Base-by-base conservation (phyloP, 78 protist species). In the Dictyostelium purpureum region DNA sequence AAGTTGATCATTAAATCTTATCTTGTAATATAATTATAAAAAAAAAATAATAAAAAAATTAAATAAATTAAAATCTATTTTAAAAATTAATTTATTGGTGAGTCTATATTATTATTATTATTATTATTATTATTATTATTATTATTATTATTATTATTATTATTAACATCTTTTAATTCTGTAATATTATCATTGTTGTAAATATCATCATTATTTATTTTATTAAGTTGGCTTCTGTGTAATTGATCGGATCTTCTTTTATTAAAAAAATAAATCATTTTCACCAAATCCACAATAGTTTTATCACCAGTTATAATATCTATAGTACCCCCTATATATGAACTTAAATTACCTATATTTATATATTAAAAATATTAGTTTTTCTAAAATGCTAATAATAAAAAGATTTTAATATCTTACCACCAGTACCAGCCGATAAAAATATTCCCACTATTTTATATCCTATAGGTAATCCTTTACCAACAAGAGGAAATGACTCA, bases 301-400 rank as follows among this genome's bases (percentile, higher is more conserved):
- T 45, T 71, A 45, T 71, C 79, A 71, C 57, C 57, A 12, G 63
- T 45, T 28, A 71, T 7, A 28, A 71, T 71, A 71, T 71, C 79
- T 3, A 71, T 71, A 24, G 63, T 45, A 9, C 79, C 79, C n/a
- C 79, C 79, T 11, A 71, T 71, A 45, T 71, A 71, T 26, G 40
- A n/a, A 4, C 57, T 16, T 16, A 71, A 45, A 47, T 71, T 71
- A 40, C n/a, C n/a, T n/a, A n/a, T n/a, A n/a, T n/a, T n/a, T n/a
- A n/a, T n/a, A n/a, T n/a, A n/a, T n/a, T n/a, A n/a, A n/a, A n/a
- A n/a, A n/a, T n/a, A n/a, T n/a, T n/a, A n/a, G n/a, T n/a, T n/a
- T n/a, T n/a, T n/a, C n/a, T n/a, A n/a, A n/a, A n/a, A n/a, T n/a
- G n/a, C n/a, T n/a, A n/a, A n/a, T n/a, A n/a, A n/a, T n/a, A n/a